These are phyloP conservation scores for Sorghum bicolor DNA, from an alignment of 176 grass and related monocot species.

Conservation along the genomic window DNA sequence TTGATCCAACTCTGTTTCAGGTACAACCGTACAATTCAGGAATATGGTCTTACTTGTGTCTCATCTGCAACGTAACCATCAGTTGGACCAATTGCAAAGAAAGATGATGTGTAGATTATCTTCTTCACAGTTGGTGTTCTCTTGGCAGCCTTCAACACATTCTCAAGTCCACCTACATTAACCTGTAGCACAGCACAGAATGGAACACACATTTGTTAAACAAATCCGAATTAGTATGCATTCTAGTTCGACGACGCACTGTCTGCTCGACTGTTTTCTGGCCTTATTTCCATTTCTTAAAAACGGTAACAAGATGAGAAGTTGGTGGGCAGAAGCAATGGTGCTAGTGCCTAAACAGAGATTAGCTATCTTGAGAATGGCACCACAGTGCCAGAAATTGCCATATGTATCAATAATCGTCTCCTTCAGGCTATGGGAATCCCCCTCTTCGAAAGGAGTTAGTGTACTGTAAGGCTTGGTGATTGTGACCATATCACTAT, in stretches of 20 bases:
- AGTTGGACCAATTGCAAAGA: constrained; percentile 77
- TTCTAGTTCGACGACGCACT: not conserved
- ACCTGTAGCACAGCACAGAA: constrained; percentile 39
- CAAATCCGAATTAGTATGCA: not conserved
- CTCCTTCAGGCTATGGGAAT: not conserved
- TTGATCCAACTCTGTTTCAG: no score
- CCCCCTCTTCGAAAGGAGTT: not conserved
- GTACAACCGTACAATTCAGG: not conserved
- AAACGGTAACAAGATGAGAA: not conserved
- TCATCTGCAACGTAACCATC: constrained; percentile 87
- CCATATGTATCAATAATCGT: not conserved
- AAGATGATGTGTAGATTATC: constrained; percentile 80
- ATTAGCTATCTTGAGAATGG: not conserved
- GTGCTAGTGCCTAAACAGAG: not conserved
- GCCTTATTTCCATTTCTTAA: not conserved
- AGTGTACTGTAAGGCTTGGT: not conserved
- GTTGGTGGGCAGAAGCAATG: not conserved
- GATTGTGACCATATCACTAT: not conserved
- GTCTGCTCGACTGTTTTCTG: not conserved
- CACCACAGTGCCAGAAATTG: not conserved
- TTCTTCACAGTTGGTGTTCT: constrained; percentile 66
- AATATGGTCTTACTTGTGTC: constrained; percentile 54
- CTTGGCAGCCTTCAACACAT: constrained; percentile 65
- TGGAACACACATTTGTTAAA: not conserved
- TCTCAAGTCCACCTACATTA: constrained; percentile 85